Evolutionary conservation across 495 filamentous ascomycete species (phyloP).

Genomic region (Amorphotheca resinae): DNA sequence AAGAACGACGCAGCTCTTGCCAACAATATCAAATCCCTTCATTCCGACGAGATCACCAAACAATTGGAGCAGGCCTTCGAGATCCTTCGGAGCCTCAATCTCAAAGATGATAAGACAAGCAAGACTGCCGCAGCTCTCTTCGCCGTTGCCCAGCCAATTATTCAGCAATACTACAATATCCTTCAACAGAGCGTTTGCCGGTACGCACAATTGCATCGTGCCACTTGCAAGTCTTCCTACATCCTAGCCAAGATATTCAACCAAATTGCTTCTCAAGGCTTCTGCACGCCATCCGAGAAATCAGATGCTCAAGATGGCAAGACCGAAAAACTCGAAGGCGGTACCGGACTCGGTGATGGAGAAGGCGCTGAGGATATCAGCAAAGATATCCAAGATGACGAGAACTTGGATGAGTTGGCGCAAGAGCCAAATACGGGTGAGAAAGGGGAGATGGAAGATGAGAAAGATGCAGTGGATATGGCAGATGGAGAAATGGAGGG

Average conservation of each 20-base stretch:
- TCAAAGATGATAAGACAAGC: slow-evolving; percentile 28
- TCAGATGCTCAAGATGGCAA: slow-evolving; percentile 51
- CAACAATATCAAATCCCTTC: slow-evolving; percentile 43
- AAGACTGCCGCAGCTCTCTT: slow-evolving; percentile 46
- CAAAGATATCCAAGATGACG: slow-evolving; percentile 87
- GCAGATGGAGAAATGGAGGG: slow-evolving; percentile 82
- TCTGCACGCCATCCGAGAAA: slow-evolving; percentile 77
- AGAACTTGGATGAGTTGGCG: slow-evolving; percentile 84
- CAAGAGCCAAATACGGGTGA: slow-evolving; percentile 54
- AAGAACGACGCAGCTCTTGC: slow-evolving; percentile 45
- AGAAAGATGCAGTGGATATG: slow-evolving; percentile 88
- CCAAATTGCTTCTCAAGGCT: slow-evolving; percentile 68
- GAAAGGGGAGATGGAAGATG: slow-evolving; percentile 53
- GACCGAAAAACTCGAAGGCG: slow-evolving; percentile 67
- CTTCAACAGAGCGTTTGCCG: slow-evolving; percentile 38
- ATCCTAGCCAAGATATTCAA: slow-evolving; percentile 62
- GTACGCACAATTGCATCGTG: slow-evolving; percentile 46
- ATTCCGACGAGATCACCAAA: slow-evolving; percentile 38
- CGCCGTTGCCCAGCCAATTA: slow-evolving; percentile 55
- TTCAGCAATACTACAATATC: slow-evolving; percentile 57
- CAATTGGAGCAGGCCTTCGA: slow-evolving; percentile 38
- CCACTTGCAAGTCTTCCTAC: slow-evolving; percentile 60
- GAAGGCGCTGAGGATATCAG: slow-evolving; percentile 94
- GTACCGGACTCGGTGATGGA: slow-evolving; percentile 94
- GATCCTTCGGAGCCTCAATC: slow-evolving; percentile 37